A percentile compares a stretch with the other conserved stretches of the same genome.
These are phyloP conservation scores for Spergularia marina DNA, from an alignment of 148 eudicot genomes.

Conservation along the genomic window DNA sequence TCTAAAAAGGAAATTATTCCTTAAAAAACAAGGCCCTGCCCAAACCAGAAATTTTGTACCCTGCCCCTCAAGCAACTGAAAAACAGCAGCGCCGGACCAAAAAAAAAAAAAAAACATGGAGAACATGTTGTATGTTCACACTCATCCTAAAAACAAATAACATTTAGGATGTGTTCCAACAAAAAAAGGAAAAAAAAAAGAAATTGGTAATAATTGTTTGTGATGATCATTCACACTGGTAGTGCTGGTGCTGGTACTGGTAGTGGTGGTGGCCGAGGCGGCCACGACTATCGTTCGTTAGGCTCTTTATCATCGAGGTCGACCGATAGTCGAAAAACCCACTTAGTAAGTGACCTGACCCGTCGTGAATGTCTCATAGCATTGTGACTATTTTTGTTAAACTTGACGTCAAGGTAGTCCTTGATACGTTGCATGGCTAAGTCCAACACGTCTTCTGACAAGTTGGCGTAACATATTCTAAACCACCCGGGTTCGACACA, in stretches of 20 bases:
- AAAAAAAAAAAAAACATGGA: conserved; percentile 11
- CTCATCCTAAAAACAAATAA: conserved; percentile 26
- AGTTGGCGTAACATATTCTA: conserved; percentile 68
- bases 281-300: conserved; percentile 30
- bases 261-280: not conserved
- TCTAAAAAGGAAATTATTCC: conserved; percentile 37
- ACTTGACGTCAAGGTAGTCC: conserved; percentile 33
- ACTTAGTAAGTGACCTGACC: conserved; percentile 48
- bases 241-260: too few species aligned
- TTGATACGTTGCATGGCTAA: conserved; percentile 57
- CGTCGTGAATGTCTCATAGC: conserved; percentile 37
- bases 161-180: conserved; percentile 12
- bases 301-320: conserved; percentile 40
- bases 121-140: conserved; percentile 29
- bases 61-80: conserved; percentile 26
- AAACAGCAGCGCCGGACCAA: conserved; percentile 15
- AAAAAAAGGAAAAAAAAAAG: conserved; percentile 2
- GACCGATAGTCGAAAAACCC: conserved; percentile 84
- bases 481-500: conserved; percentile 85
- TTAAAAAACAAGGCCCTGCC: conserved; percentile 35
- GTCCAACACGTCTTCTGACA: conserved; percentile 48
- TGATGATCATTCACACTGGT: not conserved
- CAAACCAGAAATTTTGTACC: conserved; percentile 22
- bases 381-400: conserved; percentile 22
- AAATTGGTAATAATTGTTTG: not conserved